Evolutionary conservation across 1,284 basidiomycete genomes (phyloP).

Genomic region (Leccinum fallax): DNA sequence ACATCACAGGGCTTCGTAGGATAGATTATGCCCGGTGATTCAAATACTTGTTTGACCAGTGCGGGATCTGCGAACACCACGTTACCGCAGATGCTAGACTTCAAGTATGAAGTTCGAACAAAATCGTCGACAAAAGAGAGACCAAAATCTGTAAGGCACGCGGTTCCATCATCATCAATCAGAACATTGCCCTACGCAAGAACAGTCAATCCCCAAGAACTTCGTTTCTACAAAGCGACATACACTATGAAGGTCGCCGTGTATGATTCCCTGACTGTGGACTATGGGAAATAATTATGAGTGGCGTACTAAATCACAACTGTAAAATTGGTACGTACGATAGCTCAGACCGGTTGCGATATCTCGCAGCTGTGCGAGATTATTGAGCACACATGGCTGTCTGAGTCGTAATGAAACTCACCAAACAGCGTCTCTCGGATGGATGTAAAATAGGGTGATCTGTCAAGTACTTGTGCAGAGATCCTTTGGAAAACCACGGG

Average conservation of each 20-base stretch:
- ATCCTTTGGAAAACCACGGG: constrained; percentile 34
- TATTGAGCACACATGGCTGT: neutral
- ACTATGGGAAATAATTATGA: constrained; percentile 18
- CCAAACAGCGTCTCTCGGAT: constrained; percentile 16
- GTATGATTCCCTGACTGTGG: constrained; percentile 21
- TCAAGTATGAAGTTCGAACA: constrained; percentile 36
- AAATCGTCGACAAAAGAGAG: constrained; percentile 39
- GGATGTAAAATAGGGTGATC: neutral
- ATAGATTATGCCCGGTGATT: constrained; percentile 1
- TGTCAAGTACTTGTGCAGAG: constrained; percentile 23
- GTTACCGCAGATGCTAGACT: constrained; percentile 33
- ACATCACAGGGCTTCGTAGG: constrained; percentile 34
- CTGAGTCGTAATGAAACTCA: constrained; percentile 5
- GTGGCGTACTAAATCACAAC: neutral
- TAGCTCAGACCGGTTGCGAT: constrained; percentile 31
- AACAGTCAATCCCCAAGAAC: neutral
- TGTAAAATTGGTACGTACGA: constrained; percentile 19
- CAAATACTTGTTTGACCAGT: constrained; percentile 21
- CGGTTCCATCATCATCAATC: constrained; percentile 23
- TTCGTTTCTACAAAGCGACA: neutral
- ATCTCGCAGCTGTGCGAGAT: constrained; percentile 24
- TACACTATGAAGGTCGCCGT: constrained; percentile 35
- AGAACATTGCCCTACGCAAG: constrained; percentile 31
- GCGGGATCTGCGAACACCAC: constrained; percentile 42
- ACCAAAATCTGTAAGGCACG: constrained; percentile 40